Evolutionary conservation across 495 filamentous ascomycete species (phyloP).

Genomic region (Penicillium verhagenii): DNA sequence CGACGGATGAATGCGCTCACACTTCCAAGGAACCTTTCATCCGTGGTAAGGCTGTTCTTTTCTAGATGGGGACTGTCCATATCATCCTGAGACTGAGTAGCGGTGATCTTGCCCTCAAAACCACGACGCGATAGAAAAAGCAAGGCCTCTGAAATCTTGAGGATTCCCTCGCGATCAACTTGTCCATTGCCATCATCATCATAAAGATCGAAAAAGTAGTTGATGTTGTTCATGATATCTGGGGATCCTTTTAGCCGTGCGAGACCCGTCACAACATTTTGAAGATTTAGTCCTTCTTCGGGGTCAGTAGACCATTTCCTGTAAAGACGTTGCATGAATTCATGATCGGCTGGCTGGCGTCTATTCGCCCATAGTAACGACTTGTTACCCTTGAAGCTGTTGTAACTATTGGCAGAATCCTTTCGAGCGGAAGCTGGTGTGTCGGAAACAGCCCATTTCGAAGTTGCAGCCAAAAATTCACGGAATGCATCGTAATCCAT

Average conservation of each 20-base stretch:
- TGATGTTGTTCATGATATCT: slow-evolving; percentile 96
- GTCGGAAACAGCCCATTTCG: slow-evolving; percentile 89
- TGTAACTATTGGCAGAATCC: slow-evolving; percentile 50
- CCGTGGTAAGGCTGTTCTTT: slow-evolving; percentile 45
- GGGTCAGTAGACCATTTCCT: slow-evolving; percentile 80
- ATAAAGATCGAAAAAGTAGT: slow-evolving; percentile 95
- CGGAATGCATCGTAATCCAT: slow-evolving; percentile 98
- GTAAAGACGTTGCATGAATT: slow-evolving; percentile 91
- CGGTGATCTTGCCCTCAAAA: slow-evolving; percentile 67
- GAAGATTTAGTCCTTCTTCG: slow-evolving; percentile 72
- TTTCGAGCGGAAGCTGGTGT: slow-evolving; percentile 59
- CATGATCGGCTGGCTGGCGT: slow-evolving; percentile 84
- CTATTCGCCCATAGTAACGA: slow-evolving; percentile 71
- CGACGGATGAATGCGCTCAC: slow-evolving; percentile 93
- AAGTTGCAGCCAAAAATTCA: slow-evolving; percentile 84
- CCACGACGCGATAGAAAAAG: slow-evolving; percentile 88
- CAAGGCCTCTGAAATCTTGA: slow-evolving; percentile 90
- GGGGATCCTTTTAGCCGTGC: slow-evolving; percentile 86
- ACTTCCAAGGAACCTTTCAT: slow-evolving; percentile 84
- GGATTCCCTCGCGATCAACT: slow-evolving; percentile 95
- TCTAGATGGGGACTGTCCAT: slow-evolving; percentile 25
- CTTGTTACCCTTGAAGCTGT: slow-evolving; percentile 47
- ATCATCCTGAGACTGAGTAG: slow-evolving; percentile 44
- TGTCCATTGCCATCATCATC: slow-evolving; percentile 89
- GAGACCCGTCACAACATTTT: slow-evolving; percentile 87